phyloP scores from a whole-genome alignment of 139 green algal species.

The Dunaliella primolecta region DNA sequence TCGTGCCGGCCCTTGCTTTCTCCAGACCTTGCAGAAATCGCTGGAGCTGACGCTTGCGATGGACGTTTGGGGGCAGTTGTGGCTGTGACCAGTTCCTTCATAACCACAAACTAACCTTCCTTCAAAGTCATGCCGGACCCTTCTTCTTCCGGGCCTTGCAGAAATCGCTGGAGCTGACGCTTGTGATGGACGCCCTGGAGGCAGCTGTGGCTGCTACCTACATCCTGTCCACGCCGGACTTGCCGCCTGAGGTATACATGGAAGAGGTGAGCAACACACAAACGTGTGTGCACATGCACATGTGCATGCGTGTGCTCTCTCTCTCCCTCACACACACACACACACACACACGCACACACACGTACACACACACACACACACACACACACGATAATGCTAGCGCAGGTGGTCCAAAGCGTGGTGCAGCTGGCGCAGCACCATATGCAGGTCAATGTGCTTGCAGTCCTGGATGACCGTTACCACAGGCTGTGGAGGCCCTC shows the following conservation, averaged over 20 bases:
- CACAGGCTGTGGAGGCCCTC: slow-evolving; percentile 35
- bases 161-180: neutral
- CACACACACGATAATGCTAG: neutral
- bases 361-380: neutral
- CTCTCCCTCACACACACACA: neutral
- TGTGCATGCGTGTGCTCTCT: neutral
- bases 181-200: slow-evolving; percentile 19
- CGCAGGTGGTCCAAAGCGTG: slow-evolving; percentile 11
- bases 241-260: slow-evolving; percentile 29
- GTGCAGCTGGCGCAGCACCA: slow-evolving; percentile 44
- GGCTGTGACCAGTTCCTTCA: slow-evolving; percentile 23
- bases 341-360: neutral
- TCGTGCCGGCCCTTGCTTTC: too few species aligned
- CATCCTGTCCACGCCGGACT: slow-evolving; percentile 22
- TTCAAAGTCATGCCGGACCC: slow-evolving; percentile 15
- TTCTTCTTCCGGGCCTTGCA: neutral
- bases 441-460: slow-evolving; percentile 67
- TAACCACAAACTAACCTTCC: slow-evolving; percentile 16
- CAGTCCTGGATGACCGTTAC: slow-evolving; percentile 52
- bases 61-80: slow-evolving; percentile 20
- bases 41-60: neutral
- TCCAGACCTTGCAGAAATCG: neutral
- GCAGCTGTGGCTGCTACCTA: slow-evolving; percentile 21
- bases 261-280: slow-evolving; percentile 3
- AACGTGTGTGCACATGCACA: neutral